Conservation (phyloP, 768 basidiomycete species). For the Mycena pura region DNA sequence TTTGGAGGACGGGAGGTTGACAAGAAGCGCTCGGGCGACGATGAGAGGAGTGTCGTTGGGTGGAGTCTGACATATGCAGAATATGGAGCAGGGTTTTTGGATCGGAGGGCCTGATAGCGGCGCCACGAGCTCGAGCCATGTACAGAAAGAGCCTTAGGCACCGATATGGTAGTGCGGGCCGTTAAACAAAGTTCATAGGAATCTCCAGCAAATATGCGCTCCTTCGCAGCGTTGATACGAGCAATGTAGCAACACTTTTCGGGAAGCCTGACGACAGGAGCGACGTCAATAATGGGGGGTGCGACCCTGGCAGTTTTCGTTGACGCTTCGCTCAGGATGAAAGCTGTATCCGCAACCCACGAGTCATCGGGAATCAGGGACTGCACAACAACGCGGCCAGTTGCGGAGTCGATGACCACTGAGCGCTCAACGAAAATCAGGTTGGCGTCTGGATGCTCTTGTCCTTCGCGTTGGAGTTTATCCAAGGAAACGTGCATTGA, state of each 20-base stretch:
- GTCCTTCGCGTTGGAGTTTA: constrained; percentile 25
- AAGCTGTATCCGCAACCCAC: constrained; percentile 63
- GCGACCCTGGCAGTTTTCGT: constrained; percentile 5
- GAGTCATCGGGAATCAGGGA: constrained; percentile 64
- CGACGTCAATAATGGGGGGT: constrained; percentile 3
- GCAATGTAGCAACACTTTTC: constrained; percentile 66
- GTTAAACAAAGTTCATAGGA: constrained; percentile 95
- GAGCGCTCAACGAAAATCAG: constrained; percentile 82
- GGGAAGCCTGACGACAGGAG: constrained; percentile 54
- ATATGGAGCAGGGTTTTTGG: constrained; percentile 87
- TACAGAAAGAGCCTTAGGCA: constrained; percentile 42
- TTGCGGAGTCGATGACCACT: constrained; percentile 66
- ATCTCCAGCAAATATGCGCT: constrained; percentile 80
- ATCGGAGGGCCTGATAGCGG: constrained; percentile 73
- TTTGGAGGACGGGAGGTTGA: constrained; percentile 74
- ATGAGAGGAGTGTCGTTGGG: constrained; percentile 80
- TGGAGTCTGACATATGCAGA: constrained; percentile 81
- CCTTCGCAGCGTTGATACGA: constrained; percentile 73
- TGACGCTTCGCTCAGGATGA: constrained; percentile 35
- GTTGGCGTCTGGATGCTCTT: constrained; percentile 77
- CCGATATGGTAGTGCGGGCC: constrained; percentile 65
- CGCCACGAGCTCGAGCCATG: constrained; percentile 66
- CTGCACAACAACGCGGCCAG: constrained; percentile 64
- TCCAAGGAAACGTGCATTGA: constrained; percentile 55
- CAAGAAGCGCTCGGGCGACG: constrained; percentile 92